Base-by-base conservation (phyloP, 768 basidiomycete species). In the Boletus tomentosulus region DNA sequence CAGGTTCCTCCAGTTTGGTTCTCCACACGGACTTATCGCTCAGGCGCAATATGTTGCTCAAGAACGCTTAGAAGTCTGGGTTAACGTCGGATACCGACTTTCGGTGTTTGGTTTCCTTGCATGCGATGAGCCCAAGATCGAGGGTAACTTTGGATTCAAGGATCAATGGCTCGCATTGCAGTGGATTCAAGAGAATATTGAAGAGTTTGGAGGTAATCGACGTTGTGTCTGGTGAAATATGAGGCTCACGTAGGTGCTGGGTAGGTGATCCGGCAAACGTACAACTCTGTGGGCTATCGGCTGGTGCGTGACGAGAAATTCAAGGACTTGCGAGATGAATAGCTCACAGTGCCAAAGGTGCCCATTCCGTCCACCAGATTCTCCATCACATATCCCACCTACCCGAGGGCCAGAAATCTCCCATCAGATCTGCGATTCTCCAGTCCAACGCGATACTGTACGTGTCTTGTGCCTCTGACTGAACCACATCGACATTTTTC, bases 141-240 rank as follows among this genome's bases (percentile, higher is more conserved):
- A 74, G 15, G 89, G 89, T 3, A 92, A 91, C 62, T 91, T 85
- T 65, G 88, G 89, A 1, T 91, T 91, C 73, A 90, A 89, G 67
- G 89, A 91, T 62, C 87, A 87, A 61, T 90, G 88, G 88, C 62
- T 87, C 19, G 88, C 83, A 1, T 62, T 90, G n/a, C 72, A 79
- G 59, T 90, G 88, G 87, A 72, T 90, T 25, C 79, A 74, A 44
- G 78, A 78, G 16, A 39, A 39, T n/a, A 39, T 39, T 19, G n/a
- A 9, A 19, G 38, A 72, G 0, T 91, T 90, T 57, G 89, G 88
- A 67, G 89, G 38, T 41, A 27, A 31, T 39, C 19, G 12, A 39
- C 38, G n/a, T 39, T 41, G 6, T 22, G 19, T 11, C 11, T 22
- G 37, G 6, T 10, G 25, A 13, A 39, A 39, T 24, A 30, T 11